Evolutionary conservation across 371 early-diverging fungal species (phyloP).

Genomic region (Conidiobolus incongruus): DNA sequence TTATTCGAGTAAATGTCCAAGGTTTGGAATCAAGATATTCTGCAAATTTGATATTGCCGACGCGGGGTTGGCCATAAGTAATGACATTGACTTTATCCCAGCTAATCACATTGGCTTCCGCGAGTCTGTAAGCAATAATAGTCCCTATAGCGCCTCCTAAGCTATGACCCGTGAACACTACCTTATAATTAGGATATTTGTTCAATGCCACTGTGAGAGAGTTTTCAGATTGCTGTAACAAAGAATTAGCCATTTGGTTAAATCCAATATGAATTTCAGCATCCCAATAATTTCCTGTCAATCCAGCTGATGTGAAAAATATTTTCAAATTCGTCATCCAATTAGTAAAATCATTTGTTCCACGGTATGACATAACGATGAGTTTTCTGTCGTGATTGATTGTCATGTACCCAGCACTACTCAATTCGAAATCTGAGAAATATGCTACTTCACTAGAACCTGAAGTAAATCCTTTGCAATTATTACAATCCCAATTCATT

Average conservation of each 20-base stretch:
- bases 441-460: neutral
- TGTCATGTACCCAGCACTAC: no score
- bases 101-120: neutral
- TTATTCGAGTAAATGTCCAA: neutral
- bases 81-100: neutral
- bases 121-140: neutral
- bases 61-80: conserved; percentile 3
- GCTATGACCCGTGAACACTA: conserved; percentile 1
- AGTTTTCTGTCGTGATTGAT: neutral
- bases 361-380: conserved; percentile 4
- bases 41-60: conserved; percentile 4
- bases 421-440: neutral
- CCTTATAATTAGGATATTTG: neutral
- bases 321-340: neutral
- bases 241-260: neutral
- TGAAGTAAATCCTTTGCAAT: neutral
- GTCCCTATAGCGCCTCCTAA: conserved; percentile 1
- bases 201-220: neutral
- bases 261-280: conserved; percentile 2
- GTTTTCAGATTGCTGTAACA: neutral
- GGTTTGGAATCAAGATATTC: neutral
- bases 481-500: neutral
- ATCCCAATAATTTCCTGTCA: neutral
- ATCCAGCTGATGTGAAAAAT: no score
- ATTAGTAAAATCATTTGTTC: neutral